Evolutionary conservation across 768 basidiomycete genomes (phyloP).

Genomic region (Trametes cinnabarina): DNA sequence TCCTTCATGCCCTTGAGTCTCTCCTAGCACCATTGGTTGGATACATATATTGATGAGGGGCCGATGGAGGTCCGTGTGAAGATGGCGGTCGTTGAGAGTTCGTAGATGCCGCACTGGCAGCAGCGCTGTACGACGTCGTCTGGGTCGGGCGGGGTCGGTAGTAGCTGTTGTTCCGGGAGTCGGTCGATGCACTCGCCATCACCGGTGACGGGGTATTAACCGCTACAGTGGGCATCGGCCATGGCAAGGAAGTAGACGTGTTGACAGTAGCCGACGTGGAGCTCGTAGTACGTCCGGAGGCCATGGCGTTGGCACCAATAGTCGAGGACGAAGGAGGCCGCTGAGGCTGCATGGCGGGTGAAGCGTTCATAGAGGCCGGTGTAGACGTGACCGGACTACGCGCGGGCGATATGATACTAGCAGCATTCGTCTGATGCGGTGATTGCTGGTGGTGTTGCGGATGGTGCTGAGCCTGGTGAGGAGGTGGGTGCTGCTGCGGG

Average conservation of each 20-base stretch:
- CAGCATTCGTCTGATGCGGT: constrained; percentile 21
- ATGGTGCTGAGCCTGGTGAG: neutral
- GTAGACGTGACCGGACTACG: constrained; percentile 40
- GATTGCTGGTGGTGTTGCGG: constrained; percentile 18
- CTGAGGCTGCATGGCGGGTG: constrained; percentile 51
- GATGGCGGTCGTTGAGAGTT: constrained; percentile 12
- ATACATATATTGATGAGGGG: constrained; percentile 29
- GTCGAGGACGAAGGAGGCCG: constrained; percentile 32
- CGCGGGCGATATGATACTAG: constrained; percentile 25
- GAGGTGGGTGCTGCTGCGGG: constrained; percentile 14
- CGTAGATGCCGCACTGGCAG: constrained; percentile 14
- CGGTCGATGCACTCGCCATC: constrained; percentile 37
- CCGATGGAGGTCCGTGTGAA: constrained; percentile 14
- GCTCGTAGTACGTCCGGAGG: constrained; percentile 19
- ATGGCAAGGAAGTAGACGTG: constrained; percentile 43
- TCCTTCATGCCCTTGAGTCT: constrained; percentile 12
- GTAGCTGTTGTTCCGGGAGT: constrained; percentile 46
- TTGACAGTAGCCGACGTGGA: constrained; percentile 19
- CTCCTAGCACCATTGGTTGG: constrained; percentile 16
- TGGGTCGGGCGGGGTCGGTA: constrained; percentile 49
- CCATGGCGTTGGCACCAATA: constrained; percentile 6
- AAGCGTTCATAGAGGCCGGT: constrained; percentile 39
- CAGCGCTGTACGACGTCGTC: constrained; percentile 19
- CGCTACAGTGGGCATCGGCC: constrained; percentile 75
- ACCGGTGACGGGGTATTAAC: constrained; percentile 57